Conservation (phyloP, 805 yeast genomes). For the Wickerhamiella qilinensis region DNA sequence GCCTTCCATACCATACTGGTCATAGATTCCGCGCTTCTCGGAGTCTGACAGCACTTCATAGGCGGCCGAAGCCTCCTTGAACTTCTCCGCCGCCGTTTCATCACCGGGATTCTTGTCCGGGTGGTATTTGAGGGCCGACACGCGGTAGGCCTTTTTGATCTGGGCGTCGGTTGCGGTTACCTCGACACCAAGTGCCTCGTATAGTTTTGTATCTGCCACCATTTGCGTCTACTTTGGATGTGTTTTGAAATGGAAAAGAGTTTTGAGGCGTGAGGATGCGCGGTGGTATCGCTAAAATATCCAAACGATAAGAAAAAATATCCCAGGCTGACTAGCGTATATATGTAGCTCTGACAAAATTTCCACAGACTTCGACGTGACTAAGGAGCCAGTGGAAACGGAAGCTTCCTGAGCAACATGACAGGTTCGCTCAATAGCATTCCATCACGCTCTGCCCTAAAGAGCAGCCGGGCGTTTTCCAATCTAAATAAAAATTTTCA, state of each 20-base stretch:
- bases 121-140: conserved; percentile 58
- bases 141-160: conserved; percentile 66
- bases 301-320: too few relatives aligned
- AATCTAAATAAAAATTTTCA: background rate
- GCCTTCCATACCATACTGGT: conserved; percentile 84
- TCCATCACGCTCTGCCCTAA: too few relatives aligned
- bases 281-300: too few relatives aligned
- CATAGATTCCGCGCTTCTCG: conserved; percentile 79
- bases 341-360: background rate
- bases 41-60: conserved; percentile 77
- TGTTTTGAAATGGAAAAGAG: too few relatives aligned
- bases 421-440: background rate
- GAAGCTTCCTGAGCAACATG: background rate
- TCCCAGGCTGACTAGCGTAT: background rate
- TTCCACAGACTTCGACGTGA: background rate
- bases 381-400: background rate
- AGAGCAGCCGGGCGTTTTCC: background rate
- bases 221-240: conserved; percentile 23
- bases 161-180: conserved; percentile 37
- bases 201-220: conserved; percentile 55
- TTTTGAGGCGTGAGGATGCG: too few relatives aligned
- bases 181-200: conserved; percentile 43
- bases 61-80: conserved; percentile 80
- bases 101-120: conserved; percentile 64
- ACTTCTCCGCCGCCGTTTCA: conserved; percentile 84